phyloP scores from a whole-genome alignment of 164 flowering plant species.

The Macadamia integrifolia region DNA sequence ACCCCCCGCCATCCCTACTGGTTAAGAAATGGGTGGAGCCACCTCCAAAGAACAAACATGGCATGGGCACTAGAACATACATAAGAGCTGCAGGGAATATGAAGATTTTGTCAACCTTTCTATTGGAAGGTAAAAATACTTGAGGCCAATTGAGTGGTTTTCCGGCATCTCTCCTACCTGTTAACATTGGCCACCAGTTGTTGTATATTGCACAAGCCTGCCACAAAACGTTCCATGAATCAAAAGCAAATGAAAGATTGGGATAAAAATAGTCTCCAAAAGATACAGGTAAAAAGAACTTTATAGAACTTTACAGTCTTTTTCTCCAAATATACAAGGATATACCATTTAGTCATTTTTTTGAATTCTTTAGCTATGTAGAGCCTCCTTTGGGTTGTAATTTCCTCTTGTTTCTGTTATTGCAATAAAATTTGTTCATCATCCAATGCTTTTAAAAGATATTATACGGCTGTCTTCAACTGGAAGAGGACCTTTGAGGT shows the following conservation, averaged over 20 bases:
- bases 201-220: conserved; percentile 95
- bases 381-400: no score
- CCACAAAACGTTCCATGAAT: conserved; percentile 13
- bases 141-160: background rate
- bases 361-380: no score
- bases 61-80: conserved; percentile 97
- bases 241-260: background rate
- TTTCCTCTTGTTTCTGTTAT: no score
- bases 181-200: conserved; percentile 98
- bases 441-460: no score
- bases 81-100: conserved; percentile 59
- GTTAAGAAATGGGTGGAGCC: conserved; percentile 84
- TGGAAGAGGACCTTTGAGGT: no score
- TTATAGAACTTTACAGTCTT: no score
- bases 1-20: conserved; percentile 96
- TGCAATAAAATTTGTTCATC: no score
- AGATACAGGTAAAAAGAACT: no score
- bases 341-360: no score
- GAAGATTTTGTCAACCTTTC: conserved; percentile 1
- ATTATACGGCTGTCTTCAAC: no score
- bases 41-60: conserved; percentile 93
- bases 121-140: background rate
- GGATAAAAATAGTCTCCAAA: no score
- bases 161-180: conserved; percentile 40
- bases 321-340: no score